Evolutionary conservation across 2,329 filamentous ascomycete genomes (phyloP).

Genomic region (Orbilia brochopaga): DNA sequence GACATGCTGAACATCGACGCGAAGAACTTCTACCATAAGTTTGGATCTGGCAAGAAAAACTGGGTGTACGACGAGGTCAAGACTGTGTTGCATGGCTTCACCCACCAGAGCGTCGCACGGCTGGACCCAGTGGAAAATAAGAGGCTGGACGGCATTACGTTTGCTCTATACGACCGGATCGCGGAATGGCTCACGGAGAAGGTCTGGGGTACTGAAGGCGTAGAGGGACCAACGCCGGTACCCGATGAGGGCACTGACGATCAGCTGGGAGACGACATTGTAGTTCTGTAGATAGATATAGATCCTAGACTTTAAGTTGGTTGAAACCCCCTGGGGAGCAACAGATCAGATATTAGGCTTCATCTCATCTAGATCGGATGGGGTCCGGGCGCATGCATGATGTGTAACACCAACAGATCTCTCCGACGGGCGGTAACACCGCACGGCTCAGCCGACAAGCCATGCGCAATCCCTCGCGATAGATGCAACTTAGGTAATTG

Average conservation of each 20-base stretch:
- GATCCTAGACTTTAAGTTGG: neutral
- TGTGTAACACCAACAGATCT: too few species aligned
- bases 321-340: too few species aligned
- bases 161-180: slow-evolving; percentile 39
- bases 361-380: too few species aligned
- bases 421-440: too few species aligned
- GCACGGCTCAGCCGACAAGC: too few species aligned
- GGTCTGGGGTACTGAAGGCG: slow-evolving; percentile 18
- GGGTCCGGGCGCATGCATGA: too few species aligned
- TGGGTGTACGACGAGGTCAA: slow-evolving; percentile 45
- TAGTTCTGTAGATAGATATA: slow-evolving; percentile 24
- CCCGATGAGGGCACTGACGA: neutral
- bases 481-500: too few species aligned
- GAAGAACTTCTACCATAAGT: slow-evolving; percentile 48
- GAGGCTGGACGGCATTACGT: slow-evolving; percentile 29
- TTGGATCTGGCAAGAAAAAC: slow-evolving; percentile 37
- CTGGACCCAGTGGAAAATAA: slow-evolving; percentile 30
- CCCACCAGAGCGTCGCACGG: slow-evolving; percentile 31
- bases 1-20: slow-evolving; percentile 52
- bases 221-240: neutral
- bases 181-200: slow-evolving; percentile 29
- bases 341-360: too few species aligned
- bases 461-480: too few species aligned
- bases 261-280: slow-evolving; percentile 37
- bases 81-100: slow-evolving; percentile 38